A percentile compares a stretch with the other conserved stretches of the same genome.
phyloP scores from a whole-genome alignment of 306 rosid species.

The Cicer pinnatifidum region DNA sequence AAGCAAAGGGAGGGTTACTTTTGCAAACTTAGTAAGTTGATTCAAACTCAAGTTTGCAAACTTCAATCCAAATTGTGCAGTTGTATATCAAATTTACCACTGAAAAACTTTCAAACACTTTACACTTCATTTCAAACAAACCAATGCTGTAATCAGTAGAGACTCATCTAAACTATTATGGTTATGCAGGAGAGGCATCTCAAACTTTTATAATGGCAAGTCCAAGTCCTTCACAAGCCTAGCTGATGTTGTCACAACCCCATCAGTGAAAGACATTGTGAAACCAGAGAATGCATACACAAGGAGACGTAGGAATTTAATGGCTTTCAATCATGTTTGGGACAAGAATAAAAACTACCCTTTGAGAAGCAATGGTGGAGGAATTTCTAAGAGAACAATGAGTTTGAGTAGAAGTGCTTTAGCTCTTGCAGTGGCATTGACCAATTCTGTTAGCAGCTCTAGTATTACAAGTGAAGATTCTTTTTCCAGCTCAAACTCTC shows the following conservation, averaged over 20 bases:
- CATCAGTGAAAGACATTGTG: constrained; percentile 63
- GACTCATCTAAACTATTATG: neutral
- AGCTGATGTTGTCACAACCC: constrained; percentile 56
- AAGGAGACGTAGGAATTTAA: constrained; percentile 68
- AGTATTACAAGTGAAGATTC: constrained; percentile 67
- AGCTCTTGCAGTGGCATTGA: constrained; percentile 78
- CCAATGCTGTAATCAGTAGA: neutral
- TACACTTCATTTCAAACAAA: neutral
- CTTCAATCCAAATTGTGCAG: neutral
- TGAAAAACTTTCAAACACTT: neutral
- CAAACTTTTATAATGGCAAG: constrained; percentile 74
- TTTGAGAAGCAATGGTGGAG: constrained; percentile 60
- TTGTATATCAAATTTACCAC: neutral
- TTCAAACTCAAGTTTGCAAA: neutral
- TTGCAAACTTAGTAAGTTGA: neutral
- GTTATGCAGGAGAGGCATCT: constrained; percentile 78
- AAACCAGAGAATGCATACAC: constrained; percentile 86
- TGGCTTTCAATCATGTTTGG: constrained; percentile 64
- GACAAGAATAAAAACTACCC: constrained; percentile 61
- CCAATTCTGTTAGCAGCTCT: constrained; percentile 67
- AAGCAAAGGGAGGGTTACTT: too few species aligned
- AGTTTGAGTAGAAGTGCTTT: constrained; percentile 68
- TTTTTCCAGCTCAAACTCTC: constrained; percentile 45
- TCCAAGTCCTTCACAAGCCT: constrained; percentile 81
- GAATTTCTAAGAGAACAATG: constrained; percentile 78